Conservation (phyloP, 306 rosid species). For the Lablab purpureus region DNA sequence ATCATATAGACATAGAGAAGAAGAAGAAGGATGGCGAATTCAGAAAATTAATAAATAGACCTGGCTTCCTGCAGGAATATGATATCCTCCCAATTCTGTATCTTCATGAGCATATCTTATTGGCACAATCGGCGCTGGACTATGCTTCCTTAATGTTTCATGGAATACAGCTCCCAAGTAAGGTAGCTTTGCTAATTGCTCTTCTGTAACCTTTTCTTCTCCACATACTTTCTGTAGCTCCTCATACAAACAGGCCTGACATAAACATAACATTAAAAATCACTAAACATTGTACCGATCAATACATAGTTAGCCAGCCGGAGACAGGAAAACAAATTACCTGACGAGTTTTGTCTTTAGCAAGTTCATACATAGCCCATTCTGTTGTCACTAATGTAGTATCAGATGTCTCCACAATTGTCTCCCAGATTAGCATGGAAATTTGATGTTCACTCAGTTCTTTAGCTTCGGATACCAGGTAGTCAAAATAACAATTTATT, state of each 20-base stretch:
- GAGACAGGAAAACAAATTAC: conserved; percentile 43
- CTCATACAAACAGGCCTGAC: conserved; percentile 66
- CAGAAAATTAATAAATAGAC: conserved; percentile 40
- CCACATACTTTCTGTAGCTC: conserved; percentile 69
- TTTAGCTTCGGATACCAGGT: conserved; percentile 72
- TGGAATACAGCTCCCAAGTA: conserved; percentile 86
- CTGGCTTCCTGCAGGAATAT: conserved; percentile 89
- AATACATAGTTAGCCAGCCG: not conserved
- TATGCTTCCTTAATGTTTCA: conserved; percentile 81
- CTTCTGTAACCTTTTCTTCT: conserved; percentile 63
- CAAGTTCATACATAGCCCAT: conserved; percentile 93
- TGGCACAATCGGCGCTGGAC: conserved; percentile 81
- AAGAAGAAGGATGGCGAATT: not conserved
- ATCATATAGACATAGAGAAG: not conserved
- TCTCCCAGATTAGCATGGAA: conserved; percentile 81
- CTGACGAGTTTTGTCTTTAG: conserved; percentile 76
- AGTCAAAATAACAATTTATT: conserved; percentile 66
- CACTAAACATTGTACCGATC: not conserved
- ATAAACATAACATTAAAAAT: not conserved
- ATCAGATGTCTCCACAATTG: conserved; percentile 82
- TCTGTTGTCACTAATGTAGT: conserved; percentile 83
- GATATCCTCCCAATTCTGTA: conserved; percentile 80
- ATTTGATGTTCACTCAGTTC: conserved; percentile 67
- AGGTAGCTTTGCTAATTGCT: conserved; percentile 65
- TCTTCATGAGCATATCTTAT: conserved; percentile 82